Evolutionary conservation across 176 grass and related monocot genomes (phyloP), one percentile per base, ranked within the genome.

Genomic region (Cymbopogon citratus): DNA sequence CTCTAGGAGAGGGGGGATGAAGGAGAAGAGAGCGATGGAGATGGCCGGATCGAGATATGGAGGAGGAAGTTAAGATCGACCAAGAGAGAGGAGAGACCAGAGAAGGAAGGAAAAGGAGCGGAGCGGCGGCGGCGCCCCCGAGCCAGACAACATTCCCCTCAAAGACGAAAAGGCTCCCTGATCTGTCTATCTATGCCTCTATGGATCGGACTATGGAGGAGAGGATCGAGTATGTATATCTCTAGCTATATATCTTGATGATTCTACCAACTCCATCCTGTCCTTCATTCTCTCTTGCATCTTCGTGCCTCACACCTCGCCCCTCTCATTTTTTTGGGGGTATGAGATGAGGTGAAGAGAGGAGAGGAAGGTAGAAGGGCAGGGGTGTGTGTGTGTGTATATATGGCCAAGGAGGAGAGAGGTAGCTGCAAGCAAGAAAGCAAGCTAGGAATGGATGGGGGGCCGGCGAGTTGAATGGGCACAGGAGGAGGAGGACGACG

Each of bases 101-200:
- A 85, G 71, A 77, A 11, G 69, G 34, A 54, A 28, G 71, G 66
- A n/a, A n/a, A 38, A 52, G 57, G 68, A 52, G n/a, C 9, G 8
- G 19, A 62, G 61, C 61, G 26, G 41, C 61, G 26, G 41, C 69
- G 69, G 76, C 28, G 40, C 63, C 88, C 86, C 88, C 88, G 88
- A 90, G 88, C 88, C 84, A 90, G 88, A 90, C 88, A 90, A 90
- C 88, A 90, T 90, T 90, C 88, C 88, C 83, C 88, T 86, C 88
- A 90, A 90, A 86, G 66, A 79, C 27, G 79, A 90, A 86, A 85
- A 89, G 29, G 84, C 79, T 86, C 60, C 79, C 79, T 54, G 78
- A 80, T 80, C 45, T 65, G 64, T 39, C 51, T 51, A 19, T n/a
- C 21, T 33, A 33, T 33, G 31, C 31, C 31, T 33, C 31, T 33